Percentiles rank a stretch among this genome's conserved stretches.
These are phyloP conservation scores for Cercophora scortea DNA, from an alignment of 495 filamentous ascomycete genomes.

Conservation along the genomic window DNA sequence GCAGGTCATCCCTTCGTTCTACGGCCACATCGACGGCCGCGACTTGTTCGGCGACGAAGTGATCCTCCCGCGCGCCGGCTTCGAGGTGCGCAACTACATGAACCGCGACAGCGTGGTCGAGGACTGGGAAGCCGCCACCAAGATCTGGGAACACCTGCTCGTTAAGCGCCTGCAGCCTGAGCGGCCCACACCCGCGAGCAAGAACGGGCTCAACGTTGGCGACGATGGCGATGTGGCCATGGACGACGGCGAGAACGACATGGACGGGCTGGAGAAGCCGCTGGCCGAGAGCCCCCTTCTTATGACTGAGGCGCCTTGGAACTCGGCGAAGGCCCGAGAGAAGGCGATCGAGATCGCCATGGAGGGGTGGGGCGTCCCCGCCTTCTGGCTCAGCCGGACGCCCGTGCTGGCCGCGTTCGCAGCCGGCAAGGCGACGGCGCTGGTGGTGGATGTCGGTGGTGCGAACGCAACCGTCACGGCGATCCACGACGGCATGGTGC, in stretches of 20 bases:
- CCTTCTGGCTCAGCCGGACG: constrained; percentile 73
- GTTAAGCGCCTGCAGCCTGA: constrained; percentile 70
- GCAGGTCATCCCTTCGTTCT: constrained; percentile 81
- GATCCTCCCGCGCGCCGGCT: constrained; percentile 61
- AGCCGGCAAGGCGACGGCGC: constrained; percentile 80
- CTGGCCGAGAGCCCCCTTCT: constrained; percentile 83
- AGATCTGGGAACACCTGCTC: constrained; percentile 72
- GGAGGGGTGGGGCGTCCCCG: constrained; percentile 89
- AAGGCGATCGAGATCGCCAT: constrained; percentile 90
- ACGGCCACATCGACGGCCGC: constrained; percentile 48
- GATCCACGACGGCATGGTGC: constrained; percentile 87
- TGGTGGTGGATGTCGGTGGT: constrained; percentile 88
- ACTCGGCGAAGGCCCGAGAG: constrained; percentile 75
- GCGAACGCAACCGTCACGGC: constrained; percentile 86
- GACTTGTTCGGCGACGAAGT: constrained; percentile 82
- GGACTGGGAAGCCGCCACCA: constrained; percentile 89
- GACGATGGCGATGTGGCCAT: constrained; percentile 44
- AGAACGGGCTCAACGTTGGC: constrained; percentile 60
- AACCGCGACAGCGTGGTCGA: constrained; percentile 83
- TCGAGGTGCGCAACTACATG: constrained; percentile 87
- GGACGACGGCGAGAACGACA: constrained; percentile 36
- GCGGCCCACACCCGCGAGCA: constrained; percentile 53
- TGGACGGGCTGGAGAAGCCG: constrained; percentile 66
- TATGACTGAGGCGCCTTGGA: constrained; percentile 94
- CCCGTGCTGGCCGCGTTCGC: constrained; percentile 63